phyloP scores from a whole-genome alignment of 2,329 filamentous ascomycete genomes.

The Hymenoscyphus repandus region DNA sequence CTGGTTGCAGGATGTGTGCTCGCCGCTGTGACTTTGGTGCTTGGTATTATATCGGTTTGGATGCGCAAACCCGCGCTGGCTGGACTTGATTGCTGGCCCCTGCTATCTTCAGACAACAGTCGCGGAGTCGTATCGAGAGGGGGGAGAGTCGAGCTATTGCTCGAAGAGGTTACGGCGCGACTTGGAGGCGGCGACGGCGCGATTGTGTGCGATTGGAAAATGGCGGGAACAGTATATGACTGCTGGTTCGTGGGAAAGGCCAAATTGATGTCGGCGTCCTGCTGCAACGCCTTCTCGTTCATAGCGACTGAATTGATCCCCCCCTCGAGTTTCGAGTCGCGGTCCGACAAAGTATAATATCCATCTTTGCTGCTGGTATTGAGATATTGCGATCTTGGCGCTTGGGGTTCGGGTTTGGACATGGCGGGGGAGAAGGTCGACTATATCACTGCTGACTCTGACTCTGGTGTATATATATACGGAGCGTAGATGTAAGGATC shows the following conservation, averaged over 20 bases:
- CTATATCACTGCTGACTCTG: not conserved
- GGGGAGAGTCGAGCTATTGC: conserved; percentile 13
- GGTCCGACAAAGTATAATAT: not conserved
- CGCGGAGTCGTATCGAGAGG: conserved; percentile 24
- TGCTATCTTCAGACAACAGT: conserved; percentile 13
- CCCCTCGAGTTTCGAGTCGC: conserved; percentile 8
- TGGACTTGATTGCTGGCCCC: conserved; percentile 20
- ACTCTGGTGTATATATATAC: not conserved
- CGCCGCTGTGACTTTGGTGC: conserved; percentile 23
- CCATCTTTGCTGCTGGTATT: conserved; percentile 8
- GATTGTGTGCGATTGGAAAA: conserved; percentile 36
- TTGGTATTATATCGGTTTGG: conserved; percentile 33
- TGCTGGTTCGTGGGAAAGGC: conserved; percentile 10
- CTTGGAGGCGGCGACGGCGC: conserved; percentile 33
- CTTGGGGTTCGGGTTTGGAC: conserved; percentile 19
- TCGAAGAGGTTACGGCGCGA: conserved; percentile 5
- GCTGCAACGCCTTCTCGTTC: conserved; percentile 13
- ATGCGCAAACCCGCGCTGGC: conserved; percentile 30
- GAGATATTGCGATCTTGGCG: conserved; percentile 14
- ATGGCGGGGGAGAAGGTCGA: conserved; percentile 15
- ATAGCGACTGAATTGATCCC: conserved; percentile 6
- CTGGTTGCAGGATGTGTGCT: conserved; percentile 14
- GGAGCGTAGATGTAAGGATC: not conserved
- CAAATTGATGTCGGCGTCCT: conserved; percentile 11
- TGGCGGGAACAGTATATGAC: conserved; percentile 7